phyloP scores from a whole-genome alignment of 257 asterid genomes.

The Solanum pennellii region DNA sequence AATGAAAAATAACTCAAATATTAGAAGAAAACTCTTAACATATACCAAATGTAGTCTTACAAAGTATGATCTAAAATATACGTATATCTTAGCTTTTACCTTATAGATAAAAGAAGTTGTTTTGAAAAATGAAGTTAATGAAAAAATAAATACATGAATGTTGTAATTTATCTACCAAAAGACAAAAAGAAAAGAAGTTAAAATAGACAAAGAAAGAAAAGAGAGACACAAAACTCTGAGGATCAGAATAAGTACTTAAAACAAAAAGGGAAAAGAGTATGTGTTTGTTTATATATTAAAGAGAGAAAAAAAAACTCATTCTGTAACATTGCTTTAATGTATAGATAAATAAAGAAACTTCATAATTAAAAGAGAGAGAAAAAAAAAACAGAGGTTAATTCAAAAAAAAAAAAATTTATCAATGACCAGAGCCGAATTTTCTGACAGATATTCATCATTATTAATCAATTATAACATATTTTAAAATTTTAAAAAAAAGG shows the following conservation, averaged over 20 bases:
- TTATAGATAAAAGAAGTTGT: too few species aligned
- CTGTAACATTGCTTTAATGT: constrained; percentile 32
- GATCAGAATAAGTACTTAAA: constrained; percentile 11
- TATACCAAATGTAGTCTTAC: background rate
- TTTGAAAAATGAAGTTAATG: background rate
- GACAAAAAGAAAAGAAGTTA: background rate
- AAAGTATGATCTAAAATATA: too few species aligned
- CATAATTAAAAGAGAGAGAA: constrained; percentile 5
- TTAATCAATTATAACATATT: constrained; percentile 5
- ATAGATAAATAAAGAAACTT: constrained; percentile 8
- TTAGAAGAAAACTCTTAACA: background rate
- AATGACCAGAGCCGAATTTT: constrained; percentile 23
- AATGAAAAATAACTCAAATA: background rate
- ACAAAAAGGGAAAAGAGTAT: constrained; percentile 2
- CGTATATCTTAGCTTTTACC: background rate
- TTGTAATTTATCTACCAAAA: background rate
- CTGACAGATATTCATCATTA: constrained; percentile 27
- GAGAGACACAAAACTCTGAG: constrained; percentile 7
- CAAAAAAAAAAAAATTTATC: background rate
- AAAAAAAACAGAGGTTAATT: background rate
- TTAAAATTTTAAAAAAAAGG: too few species aligned
- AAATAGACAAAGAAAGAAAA: background rate
- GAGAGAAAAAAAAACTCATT: constrained; percentile 1
- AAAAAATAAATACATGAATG: background rate
- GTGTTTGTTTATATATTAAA: background rate